Evolutionary conservation across 805 yeast species (phyloP).

Genomic region (Nakazawaea peltata): DNA sequence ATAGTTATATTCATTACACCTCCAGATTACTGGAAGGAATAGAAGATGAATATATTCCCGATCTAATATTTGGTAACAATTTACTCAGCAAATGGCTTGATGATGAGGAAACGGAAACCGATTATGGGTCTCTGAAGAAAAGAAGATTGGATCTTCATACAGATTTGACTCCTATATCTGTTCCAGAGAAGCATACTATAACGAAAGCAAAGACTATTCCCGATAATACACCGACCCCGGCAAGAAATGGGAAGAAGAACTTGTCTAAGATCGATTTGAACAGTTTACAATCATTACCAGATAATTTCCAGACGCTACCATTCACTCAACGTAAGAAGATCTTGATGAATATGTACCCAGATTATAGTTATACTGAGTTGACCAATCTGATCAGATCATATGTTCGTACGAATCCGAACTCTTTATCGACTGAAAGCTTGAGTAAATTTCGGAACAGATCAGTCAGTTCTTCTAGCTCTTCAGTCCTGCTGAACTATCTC

Average conservation of each 20-base stretch:
- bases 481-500: constrained; percentile 17
- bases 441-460: too few species aligned
- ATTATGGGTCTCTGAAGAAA: constrained; percentile 1
- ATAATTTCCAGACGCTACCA: constrained; percentile 46
- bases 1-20: constrained; percentile 13
- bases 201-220: background rate
- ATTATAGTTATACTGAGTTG: constrained; percentile 24
- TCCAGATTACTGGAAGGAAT: constrained; percentile 31
- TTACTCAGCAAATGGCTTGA: constrained; percentile 39
- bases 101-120: constrained; percentile 8
- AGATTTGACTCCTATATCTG: constrained; percentile 6
- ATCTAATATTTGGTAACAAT: constrained; percentile 47
- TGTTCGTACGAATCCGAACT: background rate
- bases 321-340: constrained; percentile 51
- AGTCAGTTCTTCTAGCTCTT: constrained; percentile 10
- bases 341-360: constrained; percentile 26
- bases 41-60: constrained; percentile 75
- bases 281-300: constrained; percentile 27
- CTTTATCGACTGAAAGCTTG: constrained; percentile 1
- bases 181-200: background rate
- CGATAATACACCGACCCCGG: background rate
- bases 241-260: background rate
- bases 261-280: constrained; percentile 3
- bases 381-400: constrained; percentile 17
- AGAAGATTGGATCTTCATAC: constrained; percentile 6